Evolutionary conservation across 169 alveolate species (phyloP).

Genomic region (Plasmodium berghei): DNA sequence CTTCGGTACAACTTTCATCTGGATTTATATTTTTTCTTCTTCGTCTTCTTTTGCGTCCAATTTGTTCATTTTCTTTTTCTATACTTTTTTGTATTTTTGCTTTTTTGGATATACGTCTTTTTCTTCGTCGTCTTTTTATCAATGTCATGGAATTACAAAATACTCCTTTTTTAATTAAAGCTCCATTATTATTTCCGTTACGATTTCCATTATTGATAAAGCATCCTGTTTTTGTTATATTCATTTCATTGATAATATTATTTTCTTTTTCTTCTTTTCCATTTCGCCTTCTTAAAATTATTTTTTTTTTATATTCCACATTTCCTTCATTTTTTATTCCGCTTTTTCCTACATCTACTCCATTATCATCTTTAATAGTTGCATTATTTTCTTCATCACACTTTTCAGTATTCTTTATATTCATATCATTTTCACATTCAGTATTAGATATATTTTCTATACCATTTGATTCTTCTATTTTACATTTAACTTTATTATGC

Average conservation of each 20-base stretch:
- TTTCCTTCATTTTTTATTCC: not conserved
- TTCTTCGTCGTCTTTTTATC: constrained; percentile 9
- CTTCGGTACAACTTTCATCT: not conserved
- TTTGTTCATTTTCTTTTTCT: not conserved
- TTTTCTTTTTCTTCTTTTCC: not conserved
- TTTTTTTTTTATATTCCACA: constrained; percentile 10
- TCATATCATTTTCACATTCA: not conserved
- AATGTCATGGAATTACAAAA: not conserved
- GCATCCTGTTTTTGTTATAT: not conserved
- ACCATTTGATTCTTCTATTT: not conserved
- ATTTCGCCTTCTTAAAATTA: constrained; percentile 2
- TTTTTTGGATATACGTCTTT: not conserved
- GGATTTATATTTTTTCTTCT: not conserved
- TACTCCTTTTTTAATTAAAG: constrained; percentile 24
- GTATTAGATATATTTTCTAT: not conserved
- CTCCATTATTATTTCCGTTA: constrained; percentile 27
- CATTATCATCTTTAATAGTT: not conserved
- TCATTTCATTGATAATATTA: not conserved
- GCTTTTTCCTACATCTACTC: not conserved
- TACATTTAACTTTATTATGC: not conserved
- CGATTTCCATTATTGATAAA: constrained; percentile 20
- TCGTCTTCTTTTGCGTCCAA: not conserved
- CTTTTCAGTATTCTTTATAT: not conserved
- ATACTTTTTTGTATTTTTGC: not conserved
- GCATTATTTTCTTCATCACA: not conserved